phyloP scores from a whole-genome alignment of 2,329 filamentous ascomycete species.

The Neonectria neomacrospora region DNA sequence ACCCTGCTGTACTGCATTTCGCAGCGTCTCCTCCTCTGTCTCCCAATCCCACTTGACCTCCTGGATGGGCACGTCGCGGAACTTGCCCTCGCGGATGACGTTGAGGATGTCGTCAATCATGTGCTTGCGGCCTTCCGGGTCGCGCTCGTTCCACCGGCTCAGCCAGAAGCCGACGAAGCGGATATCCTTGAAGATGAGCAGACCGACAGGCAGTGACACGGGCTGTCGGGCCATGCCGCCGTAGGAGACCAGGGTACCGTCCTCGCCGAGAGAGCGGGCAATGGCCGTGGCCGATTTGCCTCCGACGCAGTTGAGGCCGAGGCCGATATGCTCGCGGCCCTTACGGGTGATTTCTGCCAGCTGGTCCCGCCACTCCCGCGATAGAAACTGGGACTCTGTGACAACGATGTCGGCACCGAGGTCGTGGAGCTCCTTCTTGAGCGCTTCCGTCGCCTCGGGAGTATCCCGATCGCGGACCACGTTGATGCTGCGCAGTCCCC shows the following conservation, averaged over 20 bases:
- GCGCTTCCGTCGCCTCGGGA: conserved; percentile 69
- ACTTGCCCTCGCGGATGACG: conserved; percentile 78
- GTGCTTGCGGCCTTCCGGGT: conserved; percentile 77
- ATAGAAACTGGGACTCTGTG: conserved; percentile 65
- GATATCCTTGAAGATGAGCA: conserved; percentile 94
- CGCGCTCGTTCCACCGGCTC: conserved; percentile 83
- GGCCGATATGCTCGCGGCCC: conserved; percentile 75
- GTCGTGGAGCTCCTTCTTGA: conserved; percentile 62
- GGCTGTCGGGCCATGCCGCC: conserved; percentile 95
- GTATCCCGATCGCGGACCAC: conserved; percentile 80
- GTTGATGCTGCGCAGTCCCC: conserved; percentile 93
- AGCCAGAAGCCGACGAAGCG: conserved; percentile 95
- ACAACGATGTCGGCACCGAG: conserved; percentile 69
- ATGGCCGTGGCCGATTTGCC: conserved; percentile 84
- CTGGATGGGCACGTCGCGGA: conserved; percentile 85
- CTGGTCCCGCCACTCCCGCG: conserved; percentile 69
- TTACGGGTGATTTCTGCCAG: conserved; percentile 75
- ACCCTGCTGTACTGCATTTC: conserved; percentile 82
- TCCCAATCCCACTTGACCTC: conserved; percentile 86
- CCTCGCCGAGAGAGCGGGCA: conserved; percentile 76
- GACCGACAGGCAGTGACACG: conserved; percentile 79
- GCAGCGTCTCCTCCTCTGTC: conserved; percentile 75
- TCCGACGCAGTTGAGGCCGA: conserved; percentile 94
- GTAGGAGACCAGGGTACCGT: conserved; percentile 87
- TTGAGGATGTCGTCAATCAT: conserved; percentile 88